A percentile compares a stretch with the other conserved stretches of the same genome.
phyloP scores from a whole-genome alignment of 1,284 basidiomycete species.

The Boletus subluridellus region DNA sequence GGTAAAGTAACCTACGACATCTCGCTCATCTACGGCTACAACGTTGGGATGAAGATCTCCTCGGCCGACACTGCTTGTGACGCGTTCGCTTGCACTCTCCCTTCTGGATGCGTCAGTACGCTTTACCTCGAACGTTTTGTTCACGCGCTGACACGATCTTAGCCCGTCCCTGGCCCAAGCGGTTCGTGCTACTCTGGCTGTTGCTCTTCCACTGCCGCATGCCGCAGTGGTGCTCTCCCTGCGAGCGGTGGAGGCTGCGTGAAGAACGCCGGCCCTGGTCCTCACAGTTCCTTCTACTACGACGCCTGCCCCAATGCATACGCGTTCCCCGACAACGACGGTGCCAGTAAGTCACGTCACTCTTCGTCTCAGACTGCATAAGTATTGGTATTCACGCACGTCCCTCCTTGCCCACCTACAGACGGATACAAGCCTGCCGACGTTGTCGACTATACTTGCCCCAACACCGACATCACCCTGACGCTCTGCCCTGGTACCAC shows the following conservation, averaged over 20 bases:
- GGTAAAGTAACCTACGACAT: no score
- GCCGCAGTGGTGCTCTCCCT: no score
- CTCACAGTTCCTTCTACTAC: background rate
- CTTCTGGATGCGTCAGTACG: no score
- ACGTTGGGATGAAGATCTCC: no score
- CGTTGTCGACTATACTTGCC: conserved; percentile 31
- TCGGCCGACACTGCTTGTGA: no score
- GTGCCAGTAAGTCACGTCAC: conserved; percentile 17
- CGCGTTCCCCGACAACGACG: conserved; percentile 35
- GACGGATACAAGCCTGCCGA: conserved; percentile 27
- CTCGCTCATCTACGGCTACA: no score
- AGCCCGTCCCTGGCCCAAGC: no score
- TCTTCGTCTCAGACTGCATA: background rate
- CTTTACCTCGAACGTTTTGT: no score
- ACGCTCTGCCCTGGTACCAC: conserved; percentile 33
- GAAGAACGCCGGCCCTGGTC: conserved; percentile 30
- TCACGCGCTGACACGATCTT: no score
- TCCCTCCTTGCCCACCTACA: background rate
- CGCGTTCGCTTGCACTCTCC: no score
- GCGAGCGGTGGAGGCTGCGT: conserved; percentile 30
- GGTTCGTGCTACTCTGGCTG: no score
- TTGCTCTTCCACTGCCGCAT: no score
- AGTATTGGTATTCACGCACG: background rate
- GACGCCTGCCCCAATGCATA: conserved; percentile 30
- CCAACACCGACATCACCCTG: background rate